Percentiles rank a stretch among this genome's conserved stretches.
Conservation (phyloP, 2,329 filamentous ascomycete genomes). For the Stagonosporopsis tanaceti region DNA sequence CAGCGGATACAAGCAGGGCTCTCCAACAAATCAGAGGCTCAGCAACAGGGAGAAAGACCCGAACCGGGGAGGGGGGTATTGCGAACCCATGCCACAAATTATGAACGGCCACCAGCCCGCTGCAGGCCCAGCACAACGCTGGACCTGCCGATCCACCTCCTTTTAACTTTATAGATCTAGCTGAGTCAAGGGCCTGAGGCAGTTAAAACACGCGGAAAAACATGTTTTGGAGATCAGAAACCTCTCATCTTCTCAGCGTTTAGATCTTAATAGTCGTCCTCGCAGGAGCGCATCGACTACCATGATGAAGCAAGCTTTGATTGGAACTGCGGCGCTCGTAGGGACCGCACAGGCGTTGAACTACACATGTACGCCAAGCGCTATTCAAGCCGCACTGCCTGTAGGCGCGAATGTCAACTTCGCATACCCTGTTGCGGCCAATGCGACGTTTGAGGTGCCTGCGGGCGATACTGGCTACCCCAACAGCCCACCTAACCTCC, state of each 20-base stretch:
- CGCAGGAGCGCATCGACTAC: not conserved
- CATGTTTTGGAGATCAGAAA: not conserved
- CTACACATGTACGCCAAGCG: conserved; percentile 46
- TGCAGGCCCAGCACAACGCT: not conserved
- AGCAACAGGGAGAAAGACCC: too few relatives aligned
- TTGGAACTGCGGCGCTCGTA: conserved; percentile 28
- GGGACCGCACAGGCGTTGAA: conserved; percentile 33
- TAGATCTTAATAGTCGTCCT: not conserved
- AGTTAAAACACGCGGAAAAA: conserved; percentile 1
- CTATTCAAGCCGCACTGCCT: conserved; percentile 46
- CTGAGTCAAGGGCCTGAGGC: conserved; percentile 2
- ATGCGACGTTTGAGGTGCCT: conserved; percentile 51
- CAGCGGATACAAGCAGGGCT: too few relatives aligned
- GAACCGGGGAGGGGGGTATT: too few relatives aligned
- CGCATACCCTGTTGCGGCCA: conserved; percentile 40
- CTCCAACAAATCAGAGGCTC: too few relatives aligned
- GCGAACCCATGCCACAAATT: conserved; percentile 7
- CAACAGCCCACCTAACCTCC: conserved; percentile 47
- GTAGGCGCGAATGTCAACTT: conserved; percentile 49
- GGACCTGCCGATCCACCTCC: conserved; percentile 11
- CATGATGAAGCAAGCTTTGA: conserved; percentile 27
- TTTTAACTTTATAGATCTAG: conserved; percentile 1
- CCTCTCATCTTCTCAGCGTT: not conserved
- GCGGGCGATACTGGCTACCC: conserved; percentile 52
- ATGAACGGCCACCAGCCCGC: not conserved